Conservation (phyloP, 805 yeast genomes). For the Schwanniomyces pseudopolymorphus region DNA sequence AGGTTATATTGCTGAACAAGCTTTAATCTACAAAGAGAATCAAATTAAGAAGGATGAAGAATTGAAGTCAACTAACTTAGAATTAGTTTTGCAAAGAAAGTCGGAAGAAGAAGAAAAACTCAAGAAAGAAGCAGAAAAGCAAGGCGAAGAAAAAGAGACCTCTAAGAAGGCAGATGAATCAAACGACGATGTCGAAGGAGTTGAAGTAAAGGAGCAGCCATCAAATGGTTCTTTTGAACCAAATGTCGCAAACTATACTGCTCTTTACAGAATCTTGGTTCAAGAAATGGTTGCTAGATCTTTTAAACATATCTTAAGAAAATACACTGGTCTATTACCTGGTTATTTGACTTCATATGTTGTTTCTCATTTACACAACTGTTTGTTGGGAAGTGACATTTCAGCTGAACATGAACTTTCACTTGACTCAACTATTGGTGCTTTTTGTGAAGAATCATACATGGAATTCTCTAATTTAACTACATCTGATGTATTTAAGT, state of each 20-base stretch:
- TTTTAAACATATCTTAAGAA: slow-evolving; percentile 69
- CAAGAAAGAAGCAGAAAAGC: slow-evolving; percentile 20
- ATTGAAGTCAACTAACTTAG: slow-evolving; percentile 24
- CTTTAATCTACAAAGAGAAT: slow-evolving; percentile 18
- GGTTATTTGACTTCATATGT: slow-evolving; percentile 54
- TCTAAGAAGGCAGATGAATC: slow-evolving; percentile 27
- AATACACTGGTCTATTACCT: slow-evolving; percentile 46
- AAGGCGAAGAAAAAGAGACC: slow-evolving; percentile 11
- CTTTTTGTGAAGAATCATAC: slow-evolving; percentile 33
- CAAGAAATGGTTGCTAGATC: slow-evolving; percentile 82
- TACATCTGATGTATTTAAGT: slow-evolving; percentile 41
- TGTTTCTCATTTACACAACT: slow-evolving; percentile 70
- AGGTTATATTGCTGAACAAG: slow-evolving; percentile 55
- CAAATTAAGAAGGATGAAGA: slow-evolving; percentile 15
- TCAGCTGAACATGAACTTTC: slow-evolving; percentile 38
- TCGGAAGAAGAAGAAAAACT: slow-evolving; percentile 21
- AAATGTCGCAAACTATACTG: slow-evolving; percentile 39
- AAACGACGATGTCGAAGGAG: slow-evolving; percentile 26
- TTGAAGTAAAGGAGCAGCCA: slow-evolving; percentile 21
- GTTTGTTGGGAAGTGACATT: slow-evolving; percentile 56
- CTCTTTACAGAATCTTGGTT: slow-evolving; percentile 48
- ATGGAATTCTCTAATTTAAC: slow-evolving; percentile 47
- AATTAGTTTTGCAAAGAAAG: slow-evolving; percentile 23
- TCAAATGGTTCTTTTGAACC: slow-evolving; percentile 44
- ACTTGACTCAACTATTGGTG: slow-evolving; percentile 15